These are phyloP conservation scores for Kodamaea alishanica DNA, from an alignment of 1,139 yeast genomes.

Conservation along the genomic window DNA sequence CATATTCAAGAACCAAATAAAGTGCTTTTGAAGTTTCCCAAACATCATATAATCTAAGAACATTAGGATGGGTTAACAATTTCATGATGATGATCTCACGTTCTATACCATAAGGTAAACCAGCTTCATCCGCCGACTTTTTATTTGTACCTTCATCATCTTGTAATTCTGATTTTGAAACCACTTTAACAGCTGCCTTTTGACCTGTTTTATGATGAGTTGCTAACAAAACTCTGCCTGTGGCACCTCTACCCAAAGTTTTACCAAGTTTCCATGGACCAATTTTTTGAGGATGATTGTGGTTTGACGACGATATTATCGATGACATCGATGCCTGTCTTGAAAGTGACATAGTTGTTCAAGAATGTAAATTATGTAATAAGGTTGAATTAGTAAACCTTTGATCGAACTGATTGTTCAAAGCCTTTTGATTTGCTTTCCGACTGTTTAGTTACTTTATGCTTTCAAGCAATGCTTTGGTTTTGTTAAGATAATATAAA, in stretches of 20 bases:
- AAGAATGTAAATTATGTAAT: no score
- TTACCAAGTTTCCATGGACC: constrained; percentile 84
- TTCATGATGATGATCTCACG: constrained; percentile 83
- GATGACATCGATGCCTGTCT: constrained; percentile 42
- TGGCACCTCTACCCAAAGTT: constrained; percentile 78
- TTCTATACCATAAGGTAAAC: constrained; percentile 76
- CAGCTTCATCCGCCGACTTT: constrained; percentile 41
- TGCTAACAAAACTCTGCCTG: constrained; percentile 74
- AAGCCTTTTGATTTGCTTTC: no score
- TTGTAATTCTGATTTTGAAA: constrained; percentile 57
- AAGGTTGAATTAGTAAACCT: no score
- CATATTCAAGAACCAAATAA: constrained; percentile 72
- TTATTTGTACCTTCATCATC: constrained; percentile 35
- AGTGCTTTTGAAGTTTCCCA: constrained; percentile 81
- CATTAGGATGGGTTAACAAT: constrained; percentile 70
- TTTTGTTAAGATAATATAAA: no score
- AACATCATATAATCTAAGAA: constrained; percentile 71
- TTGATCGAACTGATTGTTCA: no score
- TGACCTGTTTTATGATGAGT: constrained; percentile 67
- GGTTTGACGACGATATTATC: constrained; percentile 26
- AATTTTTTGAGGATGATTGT: constrained; percentile 46
- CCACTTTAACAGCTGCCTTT: constrained; percentile 78
- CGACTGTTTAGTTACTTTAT: no score
- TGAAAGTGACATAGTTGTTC: constrained; percentile 32
- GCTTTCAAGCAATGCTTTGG: no score